Base-by-base conservation (phyloP, 371 early-diverging fungal species). In the Amoeboaphelidium occidentale region DNA sequence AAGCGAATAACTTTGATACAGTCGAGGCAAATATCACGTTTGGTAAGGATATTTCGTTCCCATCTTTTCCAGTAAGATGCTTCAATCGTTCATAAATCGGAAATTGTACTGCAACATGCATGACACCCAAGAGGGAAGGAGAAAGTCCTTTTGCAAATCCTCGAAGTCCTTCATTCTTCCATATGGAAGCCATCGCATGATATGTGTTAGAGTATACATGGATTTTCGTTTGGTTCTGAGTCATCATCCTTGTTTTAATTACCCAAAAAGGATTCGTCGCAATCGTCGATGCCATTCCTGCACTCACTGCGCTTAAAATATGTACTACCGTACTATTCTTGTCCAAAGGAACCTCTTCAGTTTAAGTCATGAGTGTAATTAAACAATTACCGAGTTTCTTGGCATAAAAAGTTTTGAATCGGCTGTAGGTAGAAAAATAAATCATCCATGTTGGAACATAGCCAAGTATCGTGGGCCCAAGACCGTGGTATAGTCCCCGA, bases 241-340 rank as follows among this genome's bases (percentile, higher is more conserved):
- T 79, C 85, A 88, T 87, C 45, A 88, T 71, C 47, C 89, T 69
- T 22, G 88, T 85, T 59, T 87, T 81, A 27, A 90, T 74, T 14
- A 93, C 85, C 93, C 93, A 93, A 17, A 90, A 59, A 10, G 93
- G 93, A 47, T 86, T 88, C 2, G 85, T 85, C 28, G 73, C 59
- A 0, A 72, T 62, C 14, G 84, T 83, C 20, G 79, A 78, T 2
- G 79, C 62, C 20, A 76, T 72, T 22, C 88, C 86, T n/a, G 93
- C 86, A 24, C 70, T 65, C 70, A 87, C 76, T 25, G 90, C 86
- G 12, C 86, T 73, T 23, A 73, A 50, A n/a, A 90, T 74, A 58
- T 89, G 82, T 43, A 82, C 72, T 2, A 39, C 72, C 26, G 50
- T 43, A 22, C 47, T n/a, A 48, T 46, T 42, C 17, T 13, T 42